Percentiles rank a stretch among this genome's conserved stretches.
These are phyloP conservation scores for Lodderomyces margitis DNA, from an alignment of 1,139 yeast genomes.

Conservation along the genomic window DNA sequence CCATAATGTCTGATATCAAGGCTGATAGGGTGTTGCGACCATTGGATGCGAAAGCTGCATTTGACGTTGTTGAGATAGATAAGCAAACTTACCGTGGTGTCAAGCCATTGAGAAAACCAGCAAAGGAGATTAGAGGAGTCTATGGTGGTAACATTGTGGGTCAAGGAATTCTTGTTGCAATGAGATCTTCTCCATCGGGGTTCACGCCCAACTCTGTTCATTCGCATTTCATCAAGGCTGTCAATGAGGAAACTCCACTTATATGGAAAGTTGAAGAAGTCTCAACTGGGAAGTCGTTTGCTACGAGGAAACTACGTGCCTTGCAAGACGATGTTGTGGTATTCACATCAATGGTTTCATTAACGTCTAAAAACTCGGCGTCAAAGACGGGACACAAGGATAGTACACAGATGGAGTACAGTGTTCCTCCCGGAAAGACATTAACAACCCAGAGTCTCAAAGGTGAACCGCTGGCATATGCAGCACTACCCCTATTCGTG, in stretches of 20 bases:
- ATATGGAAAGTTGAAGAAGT: constrained; percentile 31
- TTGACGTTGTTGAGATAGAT: constrained; percentile 25
- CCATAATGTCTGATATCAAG: neutral
- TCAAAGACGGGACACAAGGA: constrained; percentile 2
- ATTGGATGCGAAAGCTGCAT: constrained; percentile 15
- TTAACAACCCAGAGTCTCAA: neutral
- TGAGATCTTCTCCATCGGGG: constrained; percentile 28
- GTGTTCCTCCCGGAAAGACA: constrained; percentile 1
- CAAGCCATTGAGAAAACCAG: constrained; percentile 34
- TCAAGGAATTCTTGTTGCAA: constrained; percentile 40
- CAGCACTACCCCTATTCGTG: constrained; percentile 3
- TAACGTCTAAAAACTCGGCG: constrained; percentile 31
- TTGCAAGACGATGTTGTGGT: constrained; percentile 28
- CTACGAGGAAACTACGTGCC: constrained; percentile 31
- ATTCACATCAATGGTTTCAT: constrained; percentile 35
- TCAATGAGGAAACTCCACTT: constrained; percentile 30
- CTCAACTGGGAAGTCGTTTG: constrained; percentile 33
- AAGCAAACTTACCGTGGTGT: constrained; percentile 26
- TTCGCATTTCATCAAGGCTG: constrained; percentile 39
- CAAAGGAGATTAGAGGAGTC: constrained; percentile 33
- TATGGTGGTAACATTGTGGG: constrained; percentile 44
- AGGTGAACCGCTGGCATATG: neutral
- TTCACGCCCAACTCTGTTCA: constrained; percentile 45
- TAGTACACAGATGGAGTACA: constrained; percentile 1
- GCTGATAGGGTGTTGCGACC: constrained; percentile 6